Evolutionary conservation across 1,284 basidiomycete genomes (phyloP), one percentile per base, ranked within the genome.

Genomic region (Vanrija sp.): DNA sequence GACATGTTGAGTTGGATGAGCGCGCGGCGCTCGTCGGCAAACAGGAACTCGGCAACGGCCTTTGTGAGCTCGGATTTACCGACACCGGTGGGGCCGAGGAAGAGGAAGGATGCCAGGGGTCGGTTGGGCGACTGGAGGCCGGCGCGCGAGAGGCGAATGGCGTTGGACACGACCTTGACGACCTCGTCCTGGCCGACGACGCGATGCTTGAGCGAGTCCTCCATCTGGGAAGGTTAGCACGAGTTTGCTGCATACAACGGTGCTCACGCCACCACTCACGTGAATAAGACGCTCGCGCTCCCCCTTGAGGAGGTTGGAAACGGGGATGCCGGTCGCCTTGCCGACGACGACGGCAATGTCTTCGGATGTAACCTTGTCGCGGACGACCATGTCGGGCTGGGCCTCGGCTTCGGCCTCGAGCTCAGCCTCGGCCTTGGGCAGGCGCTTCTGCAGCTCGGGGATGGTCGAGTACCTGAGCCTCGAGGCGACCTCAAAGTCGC

Each of bases 1-100:
- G 87, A 89, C 89, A 92, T 92, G 68, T 93, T 92, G 71, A 94
- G 88, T 60, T 86, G 89, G 60, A 94, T 89, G 52, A 95, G 70
- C 18, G 89, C 88, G 36, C 87, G 79, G 59, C 86, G 84, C 67
- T 93, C 89, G 60, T 93, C 88, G 61, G 90, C 86, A 75, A 90
- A 95, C 49, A 95, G 72, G 79, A 95, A 93, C 3, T 80, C 81
- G 0, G 92, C 89, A 4, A 95, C 79, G 0, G 87, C 84, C 75
- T 95, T 96, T 68, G 85, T 87, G 7, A 95, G 79, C 68, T 95
- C 91, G 0, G 89, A 93, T 85, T 93, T 82, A 20, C 80, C 79
- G 12, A 72, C 72, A 49, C 72, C 93, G 0, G 92, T 95, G 0
- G 89, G 87, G 15, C 81, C 93, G 39, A 94, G 77, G 80, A 97